Conservation (phyloP, 148 eudicot genomes). For the Fallopia convolvulus region DNA sequence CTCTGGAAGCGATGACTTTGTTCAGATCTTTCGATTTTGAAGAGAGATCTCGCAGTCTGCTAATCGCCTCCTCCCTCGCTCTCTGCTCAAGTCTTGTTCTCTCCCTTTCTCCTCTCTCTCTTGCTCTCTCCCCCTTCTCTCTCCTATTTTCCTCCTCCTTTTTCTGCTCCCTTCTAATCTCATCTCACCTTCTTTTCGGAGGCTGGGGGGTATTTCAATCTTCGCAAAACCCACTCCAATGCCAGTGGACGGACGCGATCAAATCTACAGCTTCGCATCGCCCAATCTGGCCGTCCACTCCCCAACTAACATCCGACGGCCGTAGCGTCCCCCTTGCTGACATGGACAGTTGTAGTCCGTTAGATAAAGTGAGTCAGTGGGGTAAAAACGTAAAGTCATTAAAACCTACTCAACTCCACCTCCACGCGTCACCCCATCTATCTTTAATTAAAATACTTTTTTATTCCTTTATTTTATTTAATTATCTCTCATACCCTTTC, state of each 20-base stretch:
- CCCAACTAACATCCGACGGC: not conserved
- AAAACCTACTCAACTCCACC: constrained; percentile 15
- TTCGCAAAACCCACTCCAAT: constrained; percentile 36
- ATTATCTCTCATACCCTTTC: not conserved
- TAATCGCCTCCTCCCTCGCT: constrained; percentile 15
- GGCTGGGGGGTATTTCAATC: constrained; percentile 24
- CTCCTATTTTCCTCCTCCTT: constrained; percentile 15
- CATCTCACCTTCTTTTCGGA: constrained; percentile 14
- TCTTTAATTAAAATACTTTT: constrained; percentile 1
- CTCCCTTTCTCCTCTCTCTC: constrained; percentile 14
- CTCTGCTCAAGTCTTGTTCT: constrained; percentile 16
- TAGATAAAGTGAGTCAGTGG: constrained; percentile 1
- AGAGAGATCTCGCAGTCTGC: constrained; percentile 24
- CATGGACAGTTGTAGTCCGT: not conserved
- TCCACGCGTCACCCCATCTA: constrained; percentile 10
- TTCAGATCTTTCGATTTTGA: constrained; percentile 25
- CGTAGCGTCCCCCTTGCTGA: not conserved
- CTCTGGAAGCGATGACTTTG: constrained; percentile 2
- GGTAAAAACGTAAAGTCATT: constrained; percentile 5
- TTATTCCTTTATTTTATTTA: not conserved
- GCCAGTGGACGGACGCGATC: constrained; percentile 53
- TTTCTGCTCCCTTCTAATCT: constrained; percentile 30
- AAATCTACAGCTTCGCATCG: constrained; percentile 13
- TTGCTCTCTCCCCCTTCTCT: constrained; percentile 13
- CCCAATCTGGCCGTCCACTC: constrained; percentile 33